Evolutionary conservation across 139 green algal species (phyloP), one percentile per base, ranked within the genome.

Genomic region (Volvox reticuliferus): DNA sequence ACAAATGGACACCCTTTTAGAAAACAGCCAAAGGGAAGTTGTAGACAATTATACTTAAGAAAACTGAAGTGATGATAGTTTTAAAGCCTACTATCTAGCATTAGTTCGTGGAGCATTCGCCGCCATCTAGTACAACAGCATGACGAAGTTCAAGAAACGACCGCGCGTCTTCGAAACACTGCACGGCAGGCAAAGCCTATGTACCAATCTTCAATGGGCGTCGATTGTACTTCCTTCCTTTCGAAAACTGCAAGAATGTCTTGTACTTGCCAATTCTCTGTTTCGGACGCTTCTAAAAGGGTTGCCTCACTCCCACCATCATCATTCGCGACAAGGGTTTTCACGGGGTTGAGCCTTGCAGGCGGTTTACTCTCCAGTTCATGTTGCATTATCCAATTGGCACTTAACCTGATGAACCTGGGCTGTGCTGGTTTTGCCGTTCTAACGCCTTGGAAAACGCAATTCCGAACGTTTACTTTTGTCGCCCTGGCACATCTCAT

Each of bases 331-430:
- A 73, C 65, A 73, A 73, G 71, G 71, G 71, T 32, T 79, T 79
- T 80, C 0, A 35, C 68, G 28, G 68, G 67, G 3, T 9, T 21
- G 0, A 69, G 62, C 36, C 14, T 89, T 1, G 13, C 62, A 0
- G 76, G 76, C 20, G 87, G 87, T 9, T 32, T 91, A 26, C 61
- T 86, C 2, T 80, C 69, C 17, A 79, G 35, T 22, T 80, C 37
- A 28, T 93, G 91, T 77, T 93, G 91, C 32, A 12, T 93, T 0
- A 36, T 93, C 2, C 91, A 93, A 78, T 84, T 93, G 19, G 12
- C 87, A 28, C 32, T 92, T 2, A 92, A 92, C 65, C 62, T 73
- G 14, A 44, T 91, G 1, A 65, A 67, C 0, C 63, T 92, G 0
- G 91, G 91, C 19, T 93, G 91, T 44, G 76, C 80, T 22, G 91